Evolutionary conservation across 352 stramenopile species (phyloP), one percentile per base, ranked within the genome.

Genomic region (Phytopythium ostracodes): DNA sequence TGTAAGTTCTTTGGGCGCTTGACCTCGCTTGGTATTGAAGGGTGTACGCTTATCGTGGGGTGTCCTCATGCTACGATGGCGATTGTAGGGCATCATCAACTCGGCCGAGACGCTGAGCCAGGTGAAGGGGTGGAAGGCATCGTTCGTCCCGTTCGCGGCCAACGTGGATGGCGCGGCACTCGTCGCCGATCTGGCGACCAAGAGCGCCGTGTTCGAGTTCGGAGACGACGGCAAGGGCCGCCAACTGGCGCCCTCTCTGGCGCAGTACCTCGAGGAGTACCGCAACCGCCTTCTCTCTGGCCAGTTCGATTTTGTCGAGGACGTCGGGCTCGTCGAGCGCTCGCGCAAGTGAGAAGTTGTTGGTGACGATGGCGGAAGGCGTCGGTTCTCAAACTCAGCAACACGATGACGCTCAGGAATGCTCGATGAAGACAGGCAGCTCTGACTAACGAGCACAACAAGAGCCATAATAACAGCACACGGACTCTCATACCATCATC

Each of bases 271-370:
- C 40, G 87, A 96, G 46, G 76, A 70, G 42, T 96, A 91, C 63
- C 76, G 84, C 54, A 92, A 93, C 74, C 72, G 78, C n/a, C 71
- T 96, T 56, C 70, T 96, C 27, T 91, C 83, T 0, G 81, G 81
- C 27, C 81, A 91, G 31, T 93, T 87, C 54, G 84, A 94, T 67
- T 96, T 86, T 58, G 74, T 96, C 44, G 81, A 93, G 33, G 87
- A 89, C 60, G 75, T 92, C n/a, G 87, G 84, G 2, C 63, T 94
- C 54, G 80, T 94, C 40, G 83, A 95, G 64, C 81, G 81, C 54
- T 87, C 81, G 24, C 70, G 76, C 54, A 91, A 91, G 67, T 89
- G 40, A 71, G 18, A 51, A 9, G 7, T 25, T 18, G 44, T 20
- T 43, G 12, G 18, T 15, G 11, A 18, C 12, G 20, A n/a, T 15